phyloP scores from a whole-genome alignment of 257 asterid genomes.

The Solanum gandarillasii region DNA sequence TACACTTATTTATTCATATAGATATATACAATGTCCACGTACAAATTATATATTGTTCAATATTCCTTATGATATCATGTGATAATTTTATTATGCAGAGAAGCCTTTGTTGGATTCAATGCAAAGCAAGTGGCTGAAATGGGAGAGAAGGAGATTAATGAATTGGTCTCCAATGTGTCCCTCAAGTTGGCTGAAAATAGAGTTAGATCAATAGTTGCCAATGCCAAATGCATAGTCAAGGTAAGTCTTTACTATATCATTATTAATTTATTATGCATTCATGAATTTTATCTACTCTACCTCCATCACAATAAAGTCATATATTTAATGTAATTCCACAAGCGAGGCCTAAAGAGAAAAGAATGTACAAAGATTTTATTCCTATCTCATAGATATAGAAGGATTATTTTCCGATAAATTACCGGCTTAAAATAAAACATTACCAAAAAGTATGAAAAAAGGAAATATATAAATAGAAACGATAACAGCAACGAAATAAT shows the following conservation, averaged over 20 bases:
- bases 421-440: too few species aligned
- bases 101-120: constrained; percentile 62
- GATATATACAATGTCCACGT: background rate
- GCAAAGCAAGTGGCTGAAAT: constrained; percentile 53
- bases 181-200: constrained; percentile 55
- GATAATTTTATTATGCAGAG: constrained; percentile 19
- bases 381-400: too few species aligned
- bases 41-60: background rate
- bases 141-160: constrained; percentile 63
- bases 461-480: too few species aligned
- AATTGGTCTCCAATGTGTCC: constrained; percentile 33
- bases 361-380: too few species aligned
- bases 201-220: constrained; percentile 69
- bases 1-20: too few species aligned
- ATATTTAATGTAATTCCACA: too few species aligned
- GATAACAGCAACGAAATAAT: background rate
- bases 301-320: background rate
- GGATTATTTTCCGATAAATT: too few species aligned
- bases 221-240: constrained; percentile 74
- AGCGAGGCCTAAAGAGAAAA: too few species aligned
- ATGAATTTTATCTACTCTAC: background rate
- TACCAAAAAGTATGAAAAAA: too few species aligned
- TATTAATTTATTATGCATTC: background rate
- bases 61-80: background rate
- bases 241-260: constrained; percentile 23